Evolutionary conservation across 208 protist species (phyloP).

Genomic region (Porcisia hertigi): DNA sequence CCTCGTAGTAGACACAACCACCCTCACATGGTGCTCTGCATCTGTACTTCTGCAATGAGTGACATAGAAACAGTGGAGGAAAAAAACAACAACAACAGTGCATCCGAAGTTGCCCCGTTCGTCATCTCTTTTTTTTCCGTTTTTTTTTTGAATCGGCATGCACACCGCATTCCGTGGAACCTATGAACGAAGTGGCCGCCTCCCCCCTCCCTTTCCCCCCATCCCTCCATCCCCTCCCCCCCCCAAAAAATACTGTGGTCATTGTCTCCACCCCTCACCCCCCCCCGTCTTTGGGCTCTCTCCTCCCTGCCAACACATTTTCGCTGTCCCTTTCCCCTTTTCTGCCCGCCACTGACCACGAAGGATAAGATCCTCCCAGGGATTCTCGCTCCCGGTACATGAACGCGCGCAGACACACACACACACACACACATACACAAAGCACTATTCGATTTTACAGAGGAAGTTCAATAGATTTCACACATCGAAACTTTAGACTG

Average conservation of each 20-base stretch:
- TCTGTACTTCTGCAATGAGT: background rate
- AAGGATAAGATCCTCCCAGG: too few relatives aligned
- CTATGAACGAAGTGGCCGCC: too few relatives aligned
- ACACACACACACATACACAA: background rate
- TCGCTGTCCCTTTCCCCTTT: too few relatives aligned
- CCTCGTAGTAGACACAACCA: background rate
- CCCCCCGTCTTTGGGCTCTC: background rate
- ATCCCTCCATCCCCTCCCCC: too few relatives aligned
- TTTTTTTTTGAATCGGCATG: slow-evolving; percentile 1
- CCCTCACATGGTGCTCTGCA: background rate
- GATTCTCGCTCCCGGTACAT: too few relatives aligned
- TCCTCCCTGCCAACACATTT: background rate
- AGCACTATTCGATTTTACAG: background rate
- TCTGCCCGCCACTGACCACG: too few relatives aligned
- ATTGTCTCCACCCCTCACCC: background rate
- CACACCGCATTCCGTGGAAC: too few relatives aligned
- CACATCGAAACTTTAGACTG: background rate
- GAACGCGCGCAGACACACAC: background rate
- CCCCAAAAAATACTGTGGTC: background rate
- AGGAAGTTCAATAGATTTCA: background rate
- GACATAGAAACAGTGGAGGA: background rate
- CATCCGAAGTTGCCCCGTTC: background rate
- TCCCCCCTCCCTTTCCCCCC: too few relatives aligned
- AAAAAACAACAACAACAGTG: background rate
- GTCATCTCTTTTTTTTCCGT: slow-evolving; percentile 5